Conservation (phyloP, 129 eudicot species). For the Centaurea solstitialis region DNA sequence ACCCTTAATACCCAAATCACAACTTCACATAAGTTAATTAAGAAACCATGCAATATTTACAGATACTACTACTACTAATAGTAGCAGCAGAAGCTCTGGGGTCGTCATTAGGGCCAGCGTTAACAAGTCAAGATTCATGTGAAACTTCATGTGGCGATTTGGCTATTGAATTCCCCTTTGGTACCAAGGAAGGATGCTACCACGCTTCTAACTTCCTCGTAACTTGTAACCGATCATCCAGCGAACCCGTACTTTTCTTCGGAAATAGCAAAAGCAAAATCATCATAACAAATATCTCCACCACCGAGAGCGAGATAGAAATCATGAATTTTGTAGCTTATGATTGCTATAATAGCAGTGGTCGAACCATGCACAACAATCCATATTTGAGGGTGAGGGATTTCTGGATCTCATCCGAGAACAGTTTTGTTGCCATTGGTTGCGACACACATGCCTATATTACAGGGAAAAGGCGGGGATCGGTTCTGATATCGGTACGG, state of each 20-base stretch:
- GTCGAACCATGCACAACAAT: background rate
- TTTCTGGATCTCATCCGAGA: conserved; percentile 27
- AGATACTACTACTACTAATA: background rate
- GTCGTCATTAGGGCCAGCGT: background rate
- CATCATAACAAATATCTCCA: background rate
- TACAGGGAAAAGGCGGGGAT: background rate
- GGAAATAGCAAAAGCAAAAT: background rate
- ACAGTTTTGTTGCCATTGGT: conserved; percentile 38
- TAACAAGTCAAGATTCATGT: conserved; percentile 18
- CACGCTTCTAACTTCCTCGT: background rate
- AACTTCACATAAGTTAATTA: background rate
- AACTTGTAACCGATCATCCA: conserved; percentile 23
- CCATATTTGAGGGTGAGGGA: background rate
- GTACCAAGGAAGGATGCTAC: conserved; percentile 21
- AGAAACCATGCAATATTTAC: conserved; percentile 19
- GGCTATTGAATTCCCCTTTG: conserved; percentile 26
- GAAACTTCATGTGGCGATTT: conserved; percentile 29
- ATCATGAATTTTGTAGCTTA: background rate
- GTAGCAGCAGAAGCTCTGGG: background rate
- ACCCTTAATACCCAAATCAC: background rate
- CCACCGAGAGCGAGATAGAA: conserved; percentile 10
- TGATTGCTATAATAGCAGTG: conserved; percentile 22
- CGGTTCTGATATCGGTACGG: conserved; percentile 17
- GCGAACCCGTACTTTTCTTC: background rate
- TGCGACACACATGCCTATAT: conserved; percentile 36